Conservation (phyloP, 176 grass and related monocot species). For the Carex scoparia region DNA sequence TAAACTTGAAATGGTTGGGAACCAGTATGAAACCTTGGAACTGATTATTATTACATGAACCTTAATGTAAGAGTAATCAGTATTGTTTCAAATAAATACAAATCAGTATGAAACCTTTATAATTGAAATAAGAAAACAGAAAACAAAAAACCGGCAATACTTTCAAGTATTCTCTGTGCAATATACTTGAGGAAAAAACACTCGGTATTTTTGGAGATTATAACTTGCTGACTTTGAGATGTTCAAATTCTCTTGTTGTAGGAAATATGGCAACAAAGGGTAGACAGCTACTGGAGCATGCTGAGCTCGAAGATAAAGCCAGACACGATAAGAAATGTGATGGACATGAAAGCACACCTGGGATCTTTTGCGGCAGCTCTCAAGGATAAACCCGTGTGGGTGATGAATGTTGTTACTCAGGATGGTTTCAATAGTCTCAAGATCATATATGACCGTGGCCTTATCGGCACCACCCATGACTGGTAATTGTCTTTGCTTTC, state of each 20-base stretch:
- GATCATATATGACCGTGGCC: constrained; percentile 90
- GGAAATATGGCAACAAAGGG: constrained; percentile 93
- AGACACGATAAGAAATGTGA: constrained; percentile 78
- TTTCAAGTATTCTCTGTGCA: neutral
- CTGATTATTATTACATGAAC: too few relatives aligned
- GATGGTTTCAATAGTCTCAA: constrained; percentile 92
- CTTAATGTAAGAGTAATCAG: too few relatives aligned
- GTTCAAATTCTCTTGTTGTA: constrained; percentile 32
- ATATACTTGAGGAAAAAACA: neutral
- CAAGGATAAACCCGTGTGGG: constrained; percentile 86
- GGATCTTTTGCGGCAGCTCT: constrained; percentile 94
- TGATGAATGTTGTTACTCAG: constrained; percentile 88
- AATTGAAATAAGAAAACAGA: neutral
- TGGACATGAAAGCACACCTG: constrained; percentile 98
- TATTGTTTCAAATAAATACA: too few relatives aligned
- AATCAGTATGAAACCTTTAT: neutral
- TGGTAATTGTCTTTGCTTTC: constrained; percentile 54
- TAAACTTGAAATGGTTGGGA: neutral
- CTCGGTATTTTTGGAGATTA: neutral
- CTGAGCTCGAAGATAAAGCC: constrained; percentile 60
- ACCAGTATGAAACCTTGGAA: neutral
- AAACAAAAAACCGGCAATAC: neutral
- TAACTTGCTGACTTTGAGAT: neutral
- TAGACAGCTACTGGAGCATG: constrained; percentile 84
- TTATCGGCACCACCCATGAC: constrained; percentile 74